A percentile compares a stretch with the other conserved stretches of the same genome.
Evolutionary conservation across 257 asterid genomes (phyloP).

Genomic region (Solanum dulcamara): DNA sequence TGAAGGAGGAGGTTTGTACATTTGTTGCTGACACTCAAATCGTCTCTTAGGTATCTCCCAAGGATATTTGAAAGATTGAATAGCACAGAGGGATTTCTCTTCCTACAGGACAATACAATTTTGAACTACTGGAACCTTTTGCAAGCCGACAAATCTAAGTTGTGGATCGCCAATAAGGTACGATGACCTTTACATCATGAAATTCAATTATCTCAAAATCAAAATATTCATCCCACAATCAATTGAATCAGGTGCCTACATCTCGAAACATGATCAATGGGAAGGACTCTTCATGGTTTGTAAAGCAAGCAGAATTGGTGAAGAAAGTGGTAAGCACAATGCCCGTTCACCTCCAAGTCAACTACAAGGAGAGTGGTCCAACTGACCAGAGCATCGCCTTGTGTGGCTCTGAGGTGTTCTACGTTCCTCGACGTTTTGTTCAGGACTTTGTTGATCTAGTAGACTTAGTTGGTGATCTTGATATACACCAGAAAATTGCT

Average conservation of each 20-base stretch:
- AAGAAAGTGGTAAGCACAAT: slow-evolving; percentile 23
- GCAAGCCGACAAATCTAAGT: slow-evolving; percentile 31
- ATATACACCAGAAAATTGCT: slow-evolving; percentile 34
- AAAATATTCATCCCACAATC: background rate
- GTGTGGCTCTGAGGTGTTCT: slow-evolving; percentile 31
- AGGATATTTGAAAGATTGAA: slow-evolving; percentile 15
- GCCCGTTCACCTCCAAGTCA: slow-evolving; percentile 40
- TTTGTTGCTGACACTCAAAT: background rate
- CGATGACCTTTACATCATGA: background rate
- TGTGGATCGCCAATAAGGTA: slow-evolving; percentile 44
- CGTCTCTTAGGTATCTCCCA: slow-evolving; percentile 19
- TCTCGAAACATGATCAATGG: slow-evolving; percentile 6
- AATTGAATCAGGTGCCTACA: slow-evolving; percentile 15
- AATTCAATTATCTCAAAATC: background rate
- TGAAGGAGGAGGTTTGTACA: background rate
- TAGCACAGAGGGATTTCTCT: slow-evolving; percentile 27
- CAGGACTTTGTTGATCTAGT: slow-evolving; percentile 31
- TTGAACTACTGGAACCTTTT: slow-evolving; percentile 36
- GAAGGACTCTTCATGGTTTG: slow-evolving; percentile 16
- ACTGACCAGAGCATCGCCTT: slow-evolving; percentile 25
- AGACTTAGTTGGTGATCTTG: slow-evolving; percentile 25
- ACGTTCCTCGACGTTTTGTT: slow-evolving; percentile 19
- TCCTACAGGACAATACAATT: slow-evolving; percentile 29
- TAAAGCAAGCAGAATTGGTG: slow-evolving; percentile 32
- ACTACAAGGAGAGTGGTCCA: slow-evolving; percentile 31